Evolutionary conservation across 805 yeast genomes (phyloP).

Genomic region (Wickerhamiella galacta): DNA sequence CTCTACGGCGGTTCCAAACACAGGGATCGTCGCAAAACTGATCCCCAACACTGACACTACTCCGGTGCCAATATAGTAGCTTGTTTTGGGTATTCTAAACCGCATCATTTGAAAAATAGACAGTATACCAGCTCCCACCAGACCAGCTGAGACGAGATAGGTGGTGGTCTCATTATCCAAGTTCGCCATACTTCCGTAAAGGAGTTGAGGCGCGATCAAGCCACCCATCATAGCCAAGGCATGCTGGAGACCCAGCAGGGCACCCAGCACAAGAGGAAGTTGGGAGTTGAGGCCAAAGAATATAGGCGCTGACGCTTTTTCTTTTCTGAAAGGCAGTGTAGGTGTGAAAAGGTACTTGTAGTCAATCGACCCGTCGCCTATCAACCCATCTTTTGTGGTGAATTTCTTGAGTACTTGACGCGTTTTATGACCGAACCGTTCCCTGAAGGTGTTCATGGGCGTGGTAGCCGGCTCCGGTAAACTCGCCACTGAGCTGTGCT

Average conservation of each 20-base stretch:
- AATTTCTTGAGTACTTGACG: background rate
- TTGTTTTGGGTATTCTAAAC: slow-evolving; percentile 56
- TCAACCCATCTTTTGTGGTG: slow-evolving; percentile 29
- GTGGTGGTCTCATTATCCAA: slow-evolving; percentile 34
- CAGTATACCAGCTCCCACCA: slow-evolving; percentile 54
- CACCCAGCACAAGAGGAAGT: slow-evolving; percentile 66
- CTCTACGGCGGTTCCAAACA: slow-evolving; percentile 60
- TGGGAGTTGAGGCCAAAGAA: slow-evolving; percentile 68
- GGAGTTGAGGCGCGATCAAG: slow-evolving; percentile 65
- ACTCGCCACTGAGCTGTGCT: no score
- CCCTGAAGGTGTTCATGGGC: no score
- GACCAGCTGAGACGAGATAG: slow-evolving; percentile 52
- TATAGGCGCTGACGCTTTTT: slow-evolving; percentile 39
- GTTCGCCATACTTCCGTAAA: slow-evolving; percentile 50
- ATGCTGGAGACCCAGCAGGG: slow-evolving; percentile 74
- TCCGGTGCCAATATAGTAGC: slow-evolving; percentile 75
- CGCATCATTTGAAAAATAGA: slow-evolving; percentile 67
- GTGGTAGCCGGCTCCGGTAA: no score
- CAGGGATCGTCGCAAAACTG: slow-evolving; percentile 73
- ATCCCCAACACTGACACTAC: slow-evolving; percentile 81
- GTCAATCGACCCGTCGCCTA: slow-evolving; percentile 62
- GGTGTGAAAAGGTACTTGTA: slow-evolving; percentile 70
- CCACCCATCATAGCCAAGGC: slow-evolving; percentile 86
- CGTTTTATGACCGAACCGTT: background rate
- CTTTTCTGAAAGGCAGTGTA: slow-evolving; percentile 45